Evolutionary conservation across 257 asterid species (phyloP).

Genomic region (Leptodermis oblonga): DNA sequence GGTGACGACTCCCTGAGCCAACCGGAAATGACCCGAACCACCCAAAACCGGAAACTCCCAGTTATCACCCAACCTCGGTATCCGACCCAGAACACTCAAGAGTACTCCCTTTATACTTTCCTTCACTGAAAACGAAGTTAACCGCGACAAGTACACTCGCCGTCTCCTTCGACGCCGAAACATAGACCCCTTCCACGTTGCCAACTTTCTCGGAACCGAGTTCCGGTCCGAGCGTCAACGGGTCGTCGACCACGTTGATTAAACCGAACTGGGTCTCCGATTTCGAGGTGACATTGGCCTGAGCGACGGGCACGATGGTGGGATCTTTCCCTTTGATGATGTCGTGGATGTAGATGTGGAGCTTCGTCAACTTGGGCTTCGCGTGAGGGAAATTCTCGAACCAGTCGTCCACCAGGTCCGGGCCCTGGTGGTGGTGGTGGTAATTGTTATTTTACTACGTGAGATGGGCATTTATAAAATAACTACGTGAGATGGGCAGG

Average conservation of each 20-base stretch:
- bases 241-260: constrained; percentile 31
- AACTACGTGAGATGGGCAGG: too few species aligned
- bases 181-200: constrained; percentile 36
- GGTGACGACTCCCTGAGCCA: constrained; percentile 35
- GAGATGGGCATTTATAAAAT: too few species aligned
- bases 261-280: constrained; percentile 30
- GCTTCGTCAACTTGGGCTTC: constrained; percentile 27
- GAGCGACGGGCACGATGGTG: constrained; percentile 31
- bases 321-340: constrained; percentile 22
- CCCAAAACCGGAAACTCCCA: constrained; percentile 40
- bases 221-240: constrained; percentile 10
- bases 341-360: constrained; percentile 43
- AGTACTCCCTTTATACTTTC: constrained; percentile 30
- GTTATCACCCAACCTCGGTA: constrained; percentile 18
- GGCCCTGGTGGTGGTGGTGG: constrained; percentile 11
- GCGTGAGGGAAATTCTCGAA: constrained; percentile 20
- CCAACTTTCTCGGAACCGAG: constrained; percentile 21
- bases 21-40: constrained; percentile 36
- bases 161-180: constrained; percentile 22
- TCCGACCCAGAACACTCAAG: constrained; percentile 32
- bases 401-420: constrained; percentile 36
- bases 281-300: constrained; percentile 9
- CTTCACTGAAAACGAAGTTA: constrained; percentile 29
- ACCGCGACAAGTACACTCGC: constrained; percentile 26
- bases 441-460: too few species aligned